Conservation (phyloP, 768 basidiomycete genomes). For the Phylloporus rhodoxanthus region DNA sequence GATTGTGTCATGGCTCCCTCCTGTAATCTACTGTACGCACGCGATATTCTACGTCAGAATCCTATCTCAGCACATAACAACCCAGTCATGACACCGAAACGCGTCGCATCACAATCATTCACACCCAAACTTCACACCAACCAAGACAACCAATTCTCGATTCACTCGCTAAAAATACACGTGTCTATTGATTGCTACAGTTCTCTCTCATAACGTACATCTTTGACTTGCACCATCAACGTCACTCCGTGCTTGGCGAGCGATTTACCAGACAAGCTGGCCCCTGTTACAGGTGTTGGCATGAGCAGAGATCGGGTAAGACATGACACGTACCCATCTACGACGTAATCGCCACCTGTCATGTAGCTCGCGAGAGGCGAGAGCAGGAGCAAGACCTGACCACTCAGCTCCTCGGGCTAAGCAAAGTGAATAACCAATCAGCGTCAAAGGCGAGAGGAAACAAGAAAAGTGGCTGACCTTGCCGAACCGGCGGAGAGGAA, state of each 20-base stretch:
- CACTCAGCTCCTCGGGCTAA: slow-evolving; percentile 53
- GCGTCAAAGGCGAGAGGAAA: neutral
- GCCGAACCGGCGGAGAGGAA: slow-evolving; percentile 55
- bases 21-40: no score
- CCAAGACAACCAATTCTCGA: neutral
- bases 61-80: no score
- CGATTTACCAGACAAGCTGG: slow-evolving; percentile 27
- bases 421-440: neutral
- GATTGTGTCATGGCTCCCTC: no score
- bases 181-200: neutral
- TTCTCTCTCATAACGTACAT: neutral
- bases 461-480: slow-evolving; percentile 29
- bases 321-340: slow-evolving; percentile 45
- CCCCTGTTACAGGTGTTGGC: slow-evolving; percentile 8
- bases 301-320: neutral
- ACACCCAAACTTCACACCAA: neutral
- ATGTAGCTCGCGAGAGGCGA: slow-evolving; percentile 49
- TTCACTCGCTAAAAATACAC: slow-evolving; percentile 11
- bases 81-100: no score
- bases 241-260: neutral
- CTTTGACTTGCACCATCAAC: no score
- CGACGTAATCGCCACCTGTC: slow-evolving; percentile 52
- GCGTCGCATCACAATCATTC: neutral
- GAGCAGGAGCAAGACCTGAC: slow-evolving; percentile 49
- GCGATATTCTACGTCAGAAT: no score